These are phyloP conservation scores for Dothideomycetes sp. DNA, from an alignment of 2,329 filamentous ascomycete species.

Conservation along the genomic window DNA sequence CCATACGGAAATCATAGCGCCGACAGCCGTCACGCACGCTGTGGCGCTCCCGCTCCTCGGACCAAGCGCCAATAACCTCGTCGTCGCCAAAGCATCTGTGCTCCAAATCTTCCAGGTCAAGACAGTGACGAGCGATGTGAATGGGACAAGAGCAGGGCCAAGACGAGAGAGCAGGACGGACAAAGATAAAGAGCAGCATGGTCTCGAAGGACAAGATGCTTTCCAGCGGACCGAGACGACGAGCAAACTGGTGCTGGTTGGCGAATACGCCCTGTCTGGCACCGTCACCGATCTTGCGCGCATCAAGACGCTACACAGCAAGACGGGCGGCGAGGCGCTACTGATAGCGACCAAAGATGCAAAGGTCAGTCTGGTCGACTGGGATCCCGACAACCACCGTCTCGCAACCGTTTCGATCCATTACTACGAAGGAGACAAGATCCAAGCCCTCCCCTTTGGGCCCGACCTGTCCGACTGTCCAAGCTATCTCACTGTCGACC, in stretches of 20 bases:
- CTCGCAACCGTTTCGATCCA: conserved; percentile 90
- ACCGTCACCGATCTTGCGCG: conserved; percentile 74
- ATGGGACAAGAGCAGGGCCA: not conserved
- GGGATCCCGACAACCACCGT: conserved; percentile 71
- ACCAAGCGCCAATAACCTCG: conserved; percentile 66
- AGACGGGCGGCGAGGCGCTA: conserved; percentile 72
- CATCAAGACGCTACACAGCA: conserved; percentile 60
- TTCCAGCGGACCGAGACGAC: conserved; percentile 23
- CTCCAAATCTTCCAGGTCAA: conserved; percentile 81
- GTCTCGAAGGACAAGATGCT: conserved; percentile 3
- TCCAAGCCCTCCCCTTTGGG: conserved; percentile 73
- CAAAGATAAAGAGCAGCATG: conserved; percentile 11
- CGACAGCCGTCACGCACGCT: conserved; percentile 86
- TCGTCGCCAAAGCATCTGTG: conserved; percentile 85
- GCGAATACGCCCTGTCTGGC: conserved; percentile 74
- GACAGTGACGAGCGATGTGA: conserved; percentile 51
- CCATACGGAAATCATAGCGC: conserved; percentile 90
- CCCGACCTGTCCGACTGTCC: conserved; percentile 62
- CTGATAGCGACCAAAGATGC: conserved; percentile 81
- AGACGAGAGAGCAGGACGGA: conserved; percentile 14
- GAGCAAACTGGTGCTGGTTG: conserved; percentile 72
- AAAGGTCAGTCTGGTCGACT: conserved; percentile 85
- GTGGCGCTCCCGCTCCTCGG: conserved; percentile 68
- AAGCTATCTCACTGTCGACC: conserved; percentile 79
- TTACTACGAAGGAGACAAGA: conserved; percentile 92